Evolutionary conservation across 495 filamentous ascomycete genomes (phyloP), one percentile per base, ranked within the genome.

Genomic region (Polyplosphaeria fusca): DNA sequence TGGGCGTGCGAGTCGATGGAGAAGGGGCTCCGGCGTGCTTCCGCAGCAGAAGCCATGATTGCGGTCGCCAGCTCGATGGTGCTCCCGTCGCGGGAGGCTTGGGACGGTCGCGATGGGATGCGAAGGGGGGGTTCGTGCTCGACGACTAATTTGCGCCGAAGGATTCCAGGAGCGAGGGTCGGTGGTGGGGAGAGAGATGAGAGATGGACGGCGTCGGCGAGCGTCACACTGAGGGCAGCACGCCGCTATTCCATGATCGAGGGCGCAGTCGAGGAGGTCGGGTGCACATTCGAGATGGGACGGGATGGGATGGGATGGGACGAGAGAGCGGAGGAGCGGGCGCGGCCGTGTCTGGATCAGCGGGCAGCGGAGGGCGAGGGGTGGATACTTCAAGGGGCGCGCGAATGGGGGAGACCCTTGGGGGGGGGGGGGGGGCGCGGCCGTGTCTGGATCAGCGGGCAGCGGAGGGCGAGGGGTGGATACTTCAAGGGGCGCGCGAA

Each of bases 21-120:
- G 54, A 72, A 72, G 37, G 68, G 70, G 40, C 67, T 70, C 11
- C 62, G 61, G 27, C 62, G 65, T 12, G 68, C 27, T 37, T 67
- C 64, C 5, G 58, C 57, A 18, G 65, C 58, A 25, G 68, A 66
- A 12, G 70, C 68, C 70, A 72, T 72, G 19, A 19, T 19, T 12
- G 9, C 19, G 7, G 7, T 12, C 20, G 39, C 19, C 9, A 7
- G 20, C 11, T 42, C 9, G 9, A 18, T 5, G 9, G 19, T 42
- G 39, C 39, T 42, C 30, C 30, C 30, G 30, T 7, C 39, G 39
- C 20, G 18, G 39, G 19, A 42, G 9, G 30, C 11, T 5, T 42
- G 39, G 30, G 39, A 5, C 39, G 7, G 18, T 5, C 39, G 39
- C 39, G 39, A 42, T 19, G 20, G 39, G 39, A 35, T n/a, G n/a